Conservation (phyloP, 1,284 basidiomycete species). For the Xanthoconium separans region DNA sequence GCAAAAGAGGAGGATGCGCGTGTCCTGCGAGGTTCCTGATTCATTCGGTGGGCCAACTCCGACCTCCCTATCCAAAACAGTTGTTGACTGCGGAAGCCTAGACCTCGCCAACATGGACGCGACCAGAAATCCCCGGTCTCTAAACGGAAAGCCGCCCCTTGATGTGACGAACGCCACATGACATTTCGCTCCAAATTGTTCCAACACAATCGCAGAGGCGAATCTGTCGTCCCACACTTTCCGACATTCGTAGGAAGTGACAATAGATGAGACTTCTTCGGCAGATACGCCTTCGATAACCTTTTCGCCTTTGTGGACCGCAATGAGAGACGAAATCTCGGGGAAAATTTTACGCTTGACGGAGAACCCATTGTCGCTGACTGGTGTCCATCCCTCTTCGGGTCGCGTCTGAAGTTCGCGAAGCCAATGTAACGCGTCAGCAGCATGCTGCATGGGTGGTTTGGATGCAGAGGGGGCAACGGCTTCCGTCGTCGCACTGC, state of each 20-base stretch:
- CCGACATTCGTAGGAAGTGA: conserved; percentile 71
- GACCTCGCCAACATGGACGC: conserved; percentile 75
- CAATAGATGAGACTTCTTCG: conserved; percentile 80
- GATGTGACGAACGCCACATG: conserved; percentile 67
- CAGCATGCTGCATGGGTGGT: conserved; percentile 71
- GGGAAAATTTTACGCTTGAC: conserved; percentile 77
- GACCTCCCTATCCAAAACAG: conserved; percentile 32
- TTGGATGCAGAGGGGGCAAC: conserved; percentile 51
- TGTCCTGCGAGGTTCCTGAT: conserved; percentile 28
- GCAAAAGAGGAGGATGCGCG: conserved; percentile 65
- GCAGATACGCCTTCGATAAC: conserved; percentile 95
- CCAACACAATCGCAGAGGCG: conserved; percentile 67
- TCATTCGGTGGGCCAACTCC: conserved; percentile 22
- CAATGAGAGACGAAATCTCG: conserved; percentile 79
- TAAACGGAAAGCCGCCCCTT: conserved; percentile 87
- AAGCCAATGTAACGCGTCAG: conserved; percentile 79
- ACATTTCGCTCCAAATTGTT: conserved; percentile 80
- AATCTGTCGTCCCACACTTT: conserved; percentile 86
- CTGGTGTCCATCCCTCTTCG: conserved; percentile 73
- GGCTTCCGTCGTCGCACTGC: conserved; percentile 35
- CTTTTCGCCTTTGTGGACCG: conserved; percentile 87
- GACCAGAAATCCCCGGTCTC: conserved; percentile 85
- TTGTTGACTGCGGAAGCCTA: conserved; percentile 36
- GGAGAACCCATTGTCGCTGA: conserved; percentile 79
- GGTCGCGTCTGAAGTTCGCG: conserved; percentile 71